Conservation (phyloP, 2,329 filamentous ascomycete species). For the Fusarium sp. region DNA sequence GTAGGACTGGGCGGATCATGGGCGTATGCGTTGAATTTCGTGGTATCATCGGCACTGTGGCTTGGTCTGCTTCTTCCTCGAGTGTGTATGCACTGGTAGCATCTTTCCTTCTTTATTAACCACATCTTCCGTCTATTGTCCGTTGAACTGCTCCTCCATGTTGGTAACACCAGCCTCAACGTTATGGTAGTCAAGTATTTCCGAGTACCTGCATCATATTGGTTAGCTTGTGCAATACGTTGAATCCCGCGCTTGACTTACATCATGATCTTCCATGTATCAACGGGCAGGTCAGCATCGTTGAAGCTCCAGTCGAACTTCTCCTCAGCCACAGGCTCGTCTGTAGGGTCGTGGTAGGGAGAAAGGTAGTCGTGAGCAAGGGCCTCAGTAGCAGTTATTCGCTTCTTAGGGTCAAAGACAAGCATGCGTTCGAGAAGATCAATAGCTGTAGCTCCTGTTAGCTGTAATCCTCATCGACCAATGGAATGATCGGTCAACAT, state of each 20-base stretch:
- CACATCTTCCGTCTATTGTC: conserved; percentile 53
- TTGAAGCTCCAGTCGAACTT: conserved; percentile 99
- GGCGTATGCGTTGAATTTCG: conserved; percentile 49
- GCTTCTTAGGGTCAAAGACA: conserved; percentile 97
- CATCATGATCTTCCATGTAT: conserved; percentile 99
- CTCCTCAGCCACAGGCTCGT: conserved; percentile 94
- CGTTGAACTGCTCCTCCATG: conserved; percentile 57
- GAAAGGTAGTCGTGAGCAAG: conserved; percentile 93
- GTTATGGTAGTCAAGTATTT: conserved; percentile 99
- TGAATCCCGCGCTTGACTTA: conserved; percentile 59
- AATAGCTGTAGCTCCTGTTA: conserved; percentile 70
- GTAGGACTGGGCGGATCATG: conserved; percentile 35
- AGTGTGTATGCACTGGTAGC: conserved; percentile 36
- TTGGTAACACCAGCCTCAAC: conserved; percentile 69
- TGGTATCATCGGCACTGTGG: conserved; percentile 53
- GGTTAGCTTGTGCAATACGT: conserved; percentile 22
- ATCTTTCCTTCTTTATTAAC: conserved; percentile 47
- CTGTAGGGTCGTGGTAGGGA: conserved; percentile 96
- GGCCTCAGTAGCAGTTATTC: conserved; percentile 87
- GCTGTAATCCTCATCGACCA: background rate
- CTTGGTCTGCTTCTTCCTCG: conserved; percentile 40
- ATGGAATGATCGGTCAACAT: conserved; percentile 50
- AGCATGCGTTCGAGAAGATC: conserved; percentile 97
- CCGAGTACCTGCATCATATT: conserved; percentile 81
- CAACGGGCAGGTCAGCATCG: conserved; percentile 94